phyloP scores from a whole-genome alignment of 2,329 filamentous ascomycete genomes.

The Pyricularia sp. region DNA sequence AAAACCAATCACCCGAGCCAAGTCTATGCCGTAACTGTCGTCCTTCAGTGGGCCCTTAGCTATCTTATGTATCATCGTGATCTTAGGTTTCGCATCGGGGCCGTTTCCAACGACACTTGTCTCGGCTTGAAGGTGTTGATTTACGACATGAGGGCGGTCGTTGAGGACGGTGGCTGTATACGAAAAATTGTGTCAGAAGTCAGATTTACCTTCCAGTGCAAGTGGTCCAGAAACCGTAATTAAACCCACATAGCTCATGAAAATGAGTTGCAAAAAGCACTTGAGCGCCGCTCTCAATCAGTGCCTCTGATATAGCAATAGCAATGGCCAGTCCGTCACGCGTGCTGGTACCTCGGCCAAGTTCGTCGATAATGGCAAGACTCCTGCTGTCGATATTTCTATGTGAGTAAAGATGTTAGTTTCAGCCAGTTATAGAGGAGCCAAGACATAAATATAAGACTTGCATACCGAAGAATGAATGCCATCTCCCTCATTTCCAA shows the following conservation, averaged over 20 bases:
- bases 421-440: neutral
- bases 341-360: constrained; percentile 82
- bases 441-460: neutral
- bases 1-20: constrained; percentile 64
- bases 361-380: constrained; percentile 77
- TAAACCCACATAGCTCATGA: constrained; percentile 48
- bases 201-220: neutral
- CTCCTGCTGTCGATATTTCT: constrained; percentile 65
- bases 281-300: constrained; percentile 64
- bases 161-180: constrained; percentile 53
- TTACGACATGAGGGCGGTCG: constrained; percentile 66
- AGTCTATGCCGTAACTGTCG: constrained; percentile 68
- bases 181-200: neutral
- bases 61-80: constrained; percentile 84
- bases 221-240: neutral
- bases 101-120: constrained; percentile 24
- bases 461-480: constrained; percentile 58
- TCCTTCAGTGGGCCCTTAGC: constrained; percentile 57
- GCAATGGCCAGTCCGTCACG: constrained; percentile 82
- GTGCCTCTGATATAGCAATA: constrained; percentile 75
- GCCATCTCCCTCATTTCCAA: constrained; percentile 94
- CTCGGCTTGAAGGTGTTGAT: constrained; percentile 66
- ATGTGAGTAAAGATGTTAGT: constrained; percentile 1
- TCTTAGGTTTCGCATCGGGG: constrained; percentile 36
- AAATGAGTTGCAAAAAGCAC: constrained; percentile 97